phyloP scores from a whole-genome alignment of 129 eudicot species.

The Tagetes patula region DNA sequence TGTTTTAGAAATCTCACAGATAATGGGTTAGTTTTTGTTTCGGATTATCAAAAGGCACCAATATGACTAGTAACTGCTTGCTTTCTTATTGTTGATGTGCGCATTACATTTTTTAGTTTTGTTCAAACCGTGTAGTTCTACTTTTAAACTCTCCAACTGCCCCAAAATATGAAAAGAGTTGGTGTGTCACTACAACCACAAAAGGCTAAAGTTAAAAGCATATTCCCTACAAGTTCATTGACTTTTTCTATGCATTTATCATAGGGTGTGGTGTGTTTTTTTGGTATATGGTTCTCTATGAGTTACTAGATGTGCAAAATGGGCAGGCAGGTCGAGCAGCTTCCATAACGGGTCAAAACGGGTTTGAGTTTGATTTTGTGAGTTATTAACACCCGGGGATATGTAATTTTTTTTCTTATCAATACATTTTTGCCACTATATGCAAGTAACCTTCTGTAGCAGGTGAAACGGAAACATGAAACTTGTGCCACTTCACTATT shows the following conservation, averaged over 20 bases:
- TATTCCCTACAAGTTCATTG: background rate
- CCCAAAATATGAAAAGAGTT: background rate
- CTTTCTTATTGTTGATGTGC: background rate
- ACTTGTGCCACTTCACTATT: background rate
- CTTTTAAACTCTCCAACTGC: background rate
- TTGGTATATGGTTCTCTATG: background rate
- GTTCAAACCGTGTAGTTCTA: background rate
- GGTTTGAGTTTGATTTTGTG: background rate
- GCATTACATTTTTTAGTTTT: background rate
- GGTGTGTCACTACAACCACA: background rate
- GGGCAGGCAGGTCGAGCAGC: background rate
- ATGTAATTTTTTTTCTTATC: background rate
- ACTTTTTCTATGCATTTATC: background rate
- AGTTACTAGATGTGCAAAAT: background rate
- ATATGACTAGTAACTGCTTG: no score
- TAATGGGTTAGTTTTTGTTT: background rate
- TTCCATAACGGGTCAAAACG: background rate
- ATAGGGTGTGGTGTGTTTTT: slow-evolving; percentile 3
- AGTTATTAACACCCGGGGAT: background rate
- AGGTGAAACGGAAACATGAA: background rate
- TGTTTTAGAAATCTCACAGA: slow-evolving; percentile 1
- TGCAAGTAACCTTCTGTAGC: background rate
- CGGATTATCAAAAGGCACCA: background rate
- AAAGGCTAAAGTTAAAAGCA: background rate
- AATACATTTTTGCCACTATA: background rate